phyloP scores from a whole-genome alignment of 2,329 filamentous ascomycete species.

The Aschersonia sp. region DNA sequence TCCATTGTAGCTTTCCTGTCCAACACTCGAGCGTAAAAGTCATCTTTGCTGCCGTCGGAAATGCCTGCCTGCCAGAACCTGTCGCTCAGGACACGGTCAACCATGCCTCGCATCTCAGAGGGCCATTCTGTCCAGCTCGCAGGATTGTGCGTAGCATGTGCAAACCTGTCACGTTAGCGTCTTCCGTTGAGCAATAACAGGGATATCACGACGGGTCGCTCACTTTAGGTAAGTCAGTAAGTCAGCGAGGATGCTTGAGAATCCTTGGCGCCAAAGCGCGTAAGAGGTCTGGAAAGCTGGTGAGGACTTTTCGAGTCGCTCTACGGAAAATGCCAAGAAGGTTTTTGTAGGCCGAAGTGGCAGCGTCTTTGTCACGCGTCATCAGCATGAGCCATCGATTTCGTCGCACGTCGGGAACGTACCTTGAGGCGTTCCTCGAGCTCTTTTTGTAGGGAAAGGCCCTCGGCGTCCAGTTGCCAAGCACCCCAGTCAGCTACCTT shows the following conservation, averaged over 20 bases:
- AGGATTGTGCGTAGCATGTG: constrained; percentile 82
- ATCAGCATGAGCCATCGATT: neutral
- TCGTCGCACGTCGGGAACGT: constrained; percentile 7
- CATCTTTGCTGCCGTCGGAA: constrained; percentile 86
- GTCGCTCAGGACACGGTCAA: constrained; percentile 77
- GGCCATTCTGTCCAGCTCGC: constrained; percentile 70
- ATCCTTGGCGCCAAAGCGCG: constrained; percentile 70
- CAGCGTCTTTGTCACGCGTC: constrained; percentile 32
- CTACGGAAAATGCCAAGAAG: constrained; percentile 82
- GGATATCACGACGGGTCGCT: constrained; percentile 5
- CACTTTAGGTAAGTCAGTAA: constrained; percentile 70
- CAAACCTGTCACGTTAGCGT: constrained; percentile 40
- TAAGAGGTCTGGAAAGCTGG: constrained; percentile 62
- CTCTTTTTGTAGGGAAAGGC: constrained; percentile 62
- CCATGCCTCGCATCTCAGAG: constrained; percentile 59
- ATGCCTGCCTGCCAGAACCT: constrained; percentile 98
- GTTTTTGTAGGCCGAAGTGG: constrained; percentile 82
- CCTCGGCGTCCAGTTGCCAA: constrained; percentile 63
- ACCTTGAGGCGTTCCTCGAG: constrained; percentile 64
- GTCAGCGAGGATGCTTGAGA: constrained; percentile 72
- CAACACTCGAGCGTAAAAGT: constrained; percentile 86
- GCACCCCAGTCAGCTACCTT: constrained; percentile 72
- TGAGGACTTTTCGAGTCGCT: constrained; percentile 66
- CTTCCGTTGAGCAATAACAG: neutral
- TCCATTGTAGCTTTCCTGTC: constrained; percentile 83